A percentile compares a stretch with the other conserved stretches of the same genome.
phyloP scores from a whole-genome alignment of 2,329 filamentous ascomycete species.

The Elsinoe perseae region DNA sequence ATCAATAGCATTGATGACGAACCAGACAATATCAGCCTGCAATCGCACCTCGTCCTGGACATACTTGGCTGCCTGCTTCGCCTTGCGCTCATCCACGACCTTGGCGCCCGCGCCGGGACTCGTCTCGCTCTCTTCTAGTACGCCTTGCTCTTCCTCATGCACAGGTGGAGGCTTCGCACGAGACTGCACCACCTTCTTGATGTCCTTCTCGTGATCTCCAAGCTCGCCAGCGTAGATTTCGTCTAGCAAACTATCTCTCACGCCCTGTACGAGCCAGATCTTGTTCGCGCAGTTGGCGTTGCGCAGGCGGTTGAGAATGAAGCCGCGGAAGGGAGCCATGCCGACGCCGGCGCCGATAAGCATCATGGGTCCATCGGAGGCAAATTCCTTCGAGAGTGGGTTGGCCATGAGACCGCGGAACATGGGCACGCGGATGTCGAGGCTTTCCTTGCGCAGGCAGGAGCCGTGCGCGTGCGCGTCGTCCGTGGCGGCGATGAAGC shows the following conservation, averaged over 20 bases:
- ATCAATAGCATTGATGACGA: slow-evolving; percentile 91
- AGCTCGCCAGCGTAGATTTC: slow-evolving; percentile 96
- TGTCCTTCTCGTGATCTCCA: slow-evolving; percentile 68
- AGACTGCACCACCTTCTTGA: slow-evolving; percentile 45
- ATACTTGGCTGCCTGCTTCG: slow-evolving; percentile 65
- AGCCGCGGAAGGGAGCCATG: slow-evolving; percentile 94
- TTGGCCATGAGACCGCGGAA: slow-evolving; percentile 98
- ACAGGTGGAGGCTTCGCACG: slow-evolving; percentile 28
- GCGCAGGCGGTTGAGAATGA: slow-evolving; percentile 87
- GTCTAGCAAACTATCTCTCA: slow-evolving; percentile 88
- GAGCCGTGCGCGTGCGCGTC: slow-evolving; percentile 43
- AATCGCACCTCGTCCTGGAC: slow-evolving; percentile 90
- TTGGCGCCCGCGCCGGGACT: slow-evolving; percentile 63
- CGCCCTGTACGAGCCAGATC: slow-evolving; percentile 91
- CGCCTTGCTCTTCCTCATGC: slow-evolving; percentile 24
- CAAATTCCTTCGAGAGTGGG: slow-evolving; percentile 83
- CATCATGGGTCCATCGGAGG: slow-evolving; percentile 92
- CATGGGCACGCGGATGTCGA: slow-evolving; percentile 79
- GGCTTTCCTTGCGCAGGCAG: slow-evolving; percentile 37
- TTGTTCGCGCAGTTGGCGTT: slow-evolving; percentile 96
- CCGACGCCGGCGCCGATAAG: slow-evolving; percentile 94
- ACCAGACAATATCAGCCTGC: slow-evolving; percentile 97
- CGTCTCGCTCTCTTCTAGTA: slow-evolving; percentile 19
- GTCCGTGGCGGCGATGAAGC: slow-evolving; percentile 60
- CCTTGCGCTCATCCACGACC: slow-evolving; percentile 63